These are phyloP conservation scores for Teunomyces funiuensis DNA, from an alignment of 805 yeast genomes.

Conservation along the genomic window DNA sequence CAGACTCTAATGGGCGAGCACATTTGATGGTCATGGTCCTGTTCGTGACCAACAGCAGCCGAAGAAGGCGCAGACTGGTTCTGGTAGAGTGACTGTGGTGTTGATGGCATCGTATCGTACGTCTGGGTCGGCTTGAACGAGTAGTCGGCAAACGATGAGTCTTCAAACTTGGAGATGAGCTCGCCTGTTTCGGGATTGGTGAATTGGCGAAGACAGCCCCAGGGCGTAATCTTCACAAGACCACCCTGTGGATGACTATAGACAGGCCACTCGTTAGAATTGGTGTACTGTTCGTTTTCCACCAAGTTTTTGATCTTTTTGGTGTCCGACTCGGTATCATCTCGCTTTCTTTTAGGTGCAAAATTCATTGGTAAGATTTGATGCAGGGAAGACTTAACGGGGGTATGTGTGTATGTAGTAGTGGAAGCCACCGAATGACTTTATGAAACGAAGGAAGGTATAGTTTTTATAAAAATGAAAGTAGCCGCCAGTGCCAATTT, in stretches of 20 bases:
- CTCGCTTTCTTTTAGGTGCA: conserved; percentile 23
- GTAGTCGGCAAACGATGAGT: conserved; percentile 26
- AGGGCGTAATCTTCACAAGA: conserved; percentile 57
- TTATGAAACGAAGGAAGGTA: conserved; percentile 1
- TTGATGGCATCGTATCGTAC: conserved; percentile 12
- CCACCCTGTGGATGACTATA: conserved; percentile 66
- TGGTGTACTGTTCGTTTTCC: conserved; percentile 14
- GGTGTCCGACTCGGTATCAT: conserved; percentile 19
- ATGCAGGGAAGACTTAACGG: too few species aligned
- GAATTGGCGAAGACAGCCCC: conserved; percentile 56
- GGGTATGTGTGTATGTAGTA: not conserved
- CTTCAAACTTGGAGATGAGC: conserved; percentile 49
- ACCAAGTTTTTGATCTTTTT: conserved; percentile 20
- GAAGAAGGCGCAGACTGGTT: conserved; percentile 3
- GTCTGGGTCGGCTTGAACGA: conserved; percentile 13
- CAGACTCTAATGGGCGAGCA: conserved; percentile 20
- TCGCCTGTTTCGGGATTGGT: conserved; percentile 44
- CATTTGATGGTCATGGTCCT: conserved; percentile 1
- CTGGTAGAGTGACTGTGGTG: conserved; percentile 14
- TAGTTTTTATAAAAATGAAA: not conserved
- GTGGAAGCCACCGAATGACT: not conserved
- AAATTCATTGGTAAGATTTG: conserved; percentile 8
- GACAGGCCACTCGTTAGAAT: conserved; percentile 50
- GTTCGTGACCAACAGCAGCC: not conserved
- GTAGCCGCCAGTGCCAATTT: not conserved